Base-by-base conservation (phyloP, 140 eudicot genomes). In the Bidens hawaiensis region DNA sequence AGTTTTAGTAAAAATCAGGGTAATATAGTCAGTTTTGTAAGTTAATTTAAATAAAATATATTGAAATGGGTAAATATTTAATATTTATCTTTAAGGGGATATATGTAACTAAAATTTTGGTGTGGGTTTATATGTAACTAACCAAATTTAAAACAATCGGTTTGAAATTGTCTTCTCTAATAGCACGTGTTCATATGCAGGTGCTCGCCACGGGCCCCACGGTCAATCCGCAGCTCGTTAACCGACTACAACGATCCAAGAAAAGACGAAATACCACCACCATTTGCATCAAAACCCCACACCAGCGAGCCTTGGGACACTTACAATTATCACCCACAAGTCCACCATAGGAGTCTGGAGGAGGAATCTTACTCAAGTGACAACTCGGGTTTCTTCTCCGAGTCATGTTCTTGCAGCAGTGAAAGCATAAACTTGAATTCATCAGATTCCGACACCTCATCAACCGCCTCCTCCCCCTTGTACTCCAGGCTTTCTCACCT, bases 201-300 rank as follows among this genome's bases (percentile, higher is more conserved):
- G 81, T 86, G 89, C 68, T 86, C 90, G 4, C 95, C 95, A 33
- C 84, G 87, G 12, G 95, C 85, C 64, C 95, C 95, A 45, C 76
- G 84, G 62, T 69, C 75, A 42, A 55, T 86, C n/a, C 80, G 95
- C 66, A 82, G 62, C 52, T 79, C 82, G 7, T 17, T 69, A 52
- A 61, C 64, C n/a, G n/a, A n/a, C n/a, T 19, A 62, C 1, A 38
- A 62, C 0, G 85, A 74, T 74, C 74, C 76, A 34, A 68, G 65
- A 24, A 81, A 68, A 68, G 19, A 60, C 22, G 75, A 69, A 68
- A 27, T 17, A 10, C 62, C 67, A 4, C 53, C 56, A 16, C 53
- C 71, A 14, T 24, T 26, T 7, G 59, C 48, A 61, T 28, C 79
- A 26, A 82, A 67, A 68, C 28, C 74, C 24, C 60, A 67, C 48